A percentile compares a stretch with the other conserved stretches of the same genome.
phyloP scores from a whole-genome alignment of 164 flowering plant genomes.

The Warburgia ugandensis region DNA sequence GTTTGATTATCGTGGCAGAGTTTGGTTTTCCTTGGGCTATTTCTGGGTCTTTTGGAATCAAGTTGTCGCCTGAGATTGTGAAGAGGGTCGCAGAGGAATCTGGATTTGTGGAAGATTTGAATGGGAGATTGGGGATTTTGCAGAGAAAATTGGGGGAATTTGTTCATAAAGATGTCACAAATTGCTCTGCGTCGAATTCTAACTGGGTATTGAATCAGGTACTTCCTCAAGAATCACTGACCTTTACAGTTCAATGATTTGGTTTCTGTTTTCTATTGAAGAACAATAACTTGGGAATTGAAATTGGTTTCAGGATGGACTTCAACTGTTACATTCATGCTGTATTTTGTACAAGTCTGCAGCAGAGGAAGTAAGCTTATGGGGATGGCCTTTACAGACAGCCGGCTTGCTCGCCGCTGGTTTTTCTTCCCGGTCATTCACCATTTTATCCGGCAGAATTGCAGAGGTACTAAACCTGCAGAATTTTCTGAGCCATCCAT shows the following conservation, averaged over 20 bases:
- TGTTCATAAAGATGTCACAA: conserved; percentile 28
- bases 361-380: conserved; percentile 59
- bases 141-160: conserved; percentile 31
- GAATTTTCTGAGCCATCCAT: neutral
- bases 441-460: conserved; percentile 61
- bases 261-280: neutral
- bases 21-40: conserved; percentile 33
- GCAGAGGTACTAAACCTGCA: conserved; percentile 35
- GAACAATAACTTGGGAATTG: neutral
- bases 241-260: neutral
- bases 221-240: neutral
- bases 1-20: conserved; percentile 33
- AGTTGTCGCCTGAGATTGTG: conserved; percentile 34
- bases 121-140: conserved; percentile 30
- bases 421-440: conserved; percentile 49
- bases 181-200: conserved; percentile 39
- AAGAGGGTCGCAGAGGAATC: conserved; percentile 31
- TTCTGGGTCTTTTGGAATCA: conserved; percentile 29
- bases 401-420: conserved; percentile 59
- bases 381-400: conserved; percentile 97
- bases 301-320: conserved; percentile 42
- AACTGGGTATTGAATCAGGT: conserved; percentile 67
- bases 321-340: conserved; percentile 35
- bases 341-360: conserved; percentile 53
- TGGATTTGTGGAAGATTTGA: conserved; percentile 28